Base-by-base conservation (phyloP, 345 rosid genomes). In the Populus euphratica region DNA sequence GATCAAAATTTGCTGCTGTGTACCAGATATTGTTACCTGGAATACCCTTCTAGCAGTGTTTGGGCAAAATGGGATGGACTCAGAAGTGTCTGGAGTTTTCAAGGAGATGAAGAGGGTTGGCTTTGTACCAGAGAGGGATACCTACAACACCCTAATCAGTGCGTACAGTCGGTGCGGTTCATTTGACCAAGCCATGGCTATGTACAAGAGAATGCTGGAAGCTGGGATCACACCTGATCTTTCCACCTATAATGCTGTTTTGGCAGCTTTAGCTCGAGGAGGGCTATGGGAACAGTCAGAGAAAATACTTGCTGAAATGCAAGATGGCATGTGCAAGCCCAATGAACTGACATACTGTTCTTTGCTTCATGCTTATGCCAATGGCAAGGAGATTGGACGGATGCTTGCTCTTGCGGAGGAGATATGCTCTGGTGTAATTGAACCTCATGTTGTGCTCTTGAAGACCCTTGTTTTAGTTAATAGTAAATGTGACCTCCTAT, bases 101-200 rank as follows among this genome's bases (percentile, higher is more conserved):
- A 91, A 85, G 86, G 99, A 96, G 86, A 96, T 96, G 99, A 96
- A 96, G 88, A 90, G 98, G 85, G 97, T 94, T 2, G 98, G 99
- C 31, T 92, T 96, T 76, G 81, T 93, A 72, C 94, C 98, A 5
- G 96, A 93, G 83, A 92, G 97, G 80, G 98, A 90, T 76, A 96
- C 99, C 67, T 96, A 91, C 84, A 96, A 93, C 83, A 91, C 97
- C 27, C 79, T 96, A 64, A 93, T 96, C 68, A 88, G 96, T 77
- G 94, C 98, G 23, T 96, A 93, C 83, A 96, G 99, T 73, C 89
- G 96, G 10, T 92, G 98, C 80, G 98, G 96, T 75, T 87, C 88
- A 68, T 87, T 92, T 73, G 96, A 92, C 71, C 98, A 93, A 82
- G 98, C 98, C 74, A 89, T 96, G 91, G 88, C 81, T 61, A 81